Percentiles rank a stretch among this genome's conserved stretches.
Evolutionary conservation across 73 alveolate genomes (phyloP).

Genomic region (Tetrahymena elliotti): DNA sequence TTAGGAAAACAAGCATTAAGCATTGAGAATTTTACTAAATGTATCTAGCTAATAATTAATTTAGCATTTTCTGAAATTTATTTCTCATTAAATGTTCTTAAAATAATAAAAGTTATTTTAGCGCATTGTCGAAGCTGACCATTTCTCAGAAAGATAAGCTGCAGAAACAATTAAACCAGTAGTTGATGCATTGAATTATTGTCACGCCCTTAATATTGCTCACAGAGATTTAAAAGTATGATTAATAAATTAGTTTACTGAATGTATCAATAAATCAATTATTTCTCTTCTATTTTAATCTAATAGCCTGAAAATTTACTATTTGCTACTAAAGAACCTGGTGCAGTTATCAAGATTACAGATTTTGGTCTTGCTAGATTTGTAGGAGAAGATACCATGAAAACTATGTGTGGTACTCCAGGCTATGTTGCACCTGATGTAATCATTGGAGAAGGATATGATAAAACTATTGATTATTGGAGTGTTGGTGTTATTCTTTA

Average conservation of each 20-base stretch:
- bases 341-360: slow-evolving; percentile 46
- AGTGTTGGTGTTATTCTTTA: slow-evolving; percentile 54
- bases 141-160: slow-evolving; percentile 69
- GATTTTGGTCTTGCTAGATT: slow-evolving; percentile 70
- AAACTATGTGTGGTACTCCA: slow-evolving; percentile 60
- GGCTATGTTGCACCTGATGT: slow-evolving; percentile 67
- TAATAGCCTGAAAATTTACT: slow-evolving; percentile 37
- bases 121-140: slow-evolving; percentile 70
- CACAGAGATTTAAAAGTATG: slow-evolving; percentile 63
- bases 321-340: slow-evolving; percentile 25
- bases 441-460: slow-evolving; percentile 48
- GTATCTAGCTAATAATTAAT: no score
- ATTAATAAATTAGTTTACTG: no score
- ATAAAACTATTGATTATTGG: slow-evolving; percentile 52
- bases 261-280: no score
- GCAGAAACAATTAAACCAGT: slow-evolving; percentile 62
- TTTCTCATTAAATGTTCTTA: no score
- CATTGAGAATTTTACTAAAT: neutral
- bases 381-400: slow-evolving; percentile 23
- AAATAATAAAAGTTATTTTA: slow-evolving; percentile 45
- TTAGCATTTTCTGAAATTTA: no score
- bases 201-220: slow-evolving; percentile 62
- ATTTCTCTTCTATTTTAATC: neutral
- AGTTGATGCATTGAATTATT: slow-evolving; percentile 58
- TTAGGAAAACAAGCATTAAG: neutral